Percentiles rank a stretch among this genome's conserved stretches.
phyloP scores from a whole-genome alignment of 176 grass and related monocot genomes.

The Panicum miliaceum region DNA sequence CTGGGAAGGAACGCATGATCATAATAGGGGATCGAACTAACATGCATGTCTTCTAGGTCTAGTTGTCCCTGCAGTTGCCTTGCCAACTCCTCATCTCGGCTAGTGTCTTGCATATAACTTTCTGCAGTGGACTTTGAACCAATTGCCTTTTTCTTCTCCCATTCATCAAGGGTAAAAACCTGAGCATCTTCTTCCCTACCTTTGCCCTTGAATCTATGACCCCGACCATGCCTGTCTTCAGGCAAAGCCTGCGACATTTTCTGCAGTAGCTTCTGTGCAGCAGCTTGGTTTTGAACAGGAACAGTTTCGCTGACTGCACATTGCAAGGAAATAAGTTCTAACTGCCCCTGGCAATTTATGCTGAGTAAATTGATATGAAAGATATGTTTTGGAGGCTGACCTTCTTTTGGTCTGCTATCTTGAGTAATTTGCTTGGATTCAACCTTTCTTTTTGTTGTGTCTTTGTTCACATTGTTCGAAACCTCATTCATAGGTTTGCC shows the following conservation, averaged over 20 bases:
- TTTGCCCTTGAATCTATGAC: slow-evolving; percentile 67
- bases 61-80: slow-evolving; percentile 79
- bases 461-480: slow-evolving; percentile 45
- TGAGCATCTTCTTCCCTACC: slow-evolving; percentile 66
- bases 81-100: slow-evolving; percentile 80
- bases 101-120: slow-evolving; percentile 60
- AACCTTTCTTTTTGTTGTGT: slow-evolving; percentile 22
- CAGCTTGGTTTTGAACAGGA: slow-evolving; percentile 96
- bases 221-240: slow-evolving; percentile 49
- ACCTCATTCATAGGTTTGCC: slow-evolving; percentile 38
- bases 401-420: slow-evolving; percentile 85
- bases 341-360: neutral
- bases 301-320: slow-evolving; percentile 72
- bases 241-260: slow-evolving; percentile 69
- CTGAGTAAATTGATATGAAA: neutral
- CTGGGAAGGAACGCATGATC: neutral
- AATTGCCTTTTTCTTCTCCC: slow-evolving; percentile 75
- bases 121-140: slow-evolving; percentile 27
- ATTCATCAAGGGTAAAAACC: slow-evolving; percentile 95
- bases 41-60: slow-evolving; percentile 72
- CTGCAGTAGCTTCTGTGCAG: slow-evolving; percentile 88
- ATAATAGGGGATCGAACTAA: slow-evolving; percentile 24
- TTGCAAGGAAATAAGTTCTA: slow-evolving; percentile 23
- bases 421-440: slow-evolving; percentile 57
- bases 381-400: slow-evolving; percentile 35